Evolutionary conservation across 1,139 yeast species (phyloP), one percentile per base, ranked within the genome.

Genomic region (Yamadazyma taylorii): DNA sequence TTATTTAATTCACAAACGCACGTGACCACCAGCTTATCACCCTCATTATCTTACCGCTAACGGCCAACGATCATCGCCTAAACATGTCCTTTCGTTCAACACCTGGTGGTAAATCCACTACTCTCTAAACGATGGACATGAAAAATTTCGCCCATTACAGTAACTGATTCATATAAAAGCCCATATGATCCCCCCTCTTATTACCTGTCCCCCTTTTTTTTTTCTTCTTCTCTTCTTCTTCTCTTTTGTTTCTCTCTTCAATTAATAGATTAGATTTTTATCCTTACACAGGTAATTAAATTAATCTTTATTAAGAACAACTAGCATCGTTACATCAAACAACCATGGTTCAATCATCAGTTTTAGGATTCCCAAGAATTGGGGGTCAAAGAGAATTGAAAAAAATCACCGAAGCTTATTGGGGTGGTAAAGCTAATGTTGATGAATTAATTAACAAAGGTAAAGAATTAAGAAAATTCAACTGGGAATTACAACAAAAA

Each of bases 321-420:
- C 5, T 19, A 19, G 21, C n/a, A n/a, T n/a, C n/a, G n/a, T n/a
- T n/a, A n/a, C n/a, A n/a, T n/a, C n/a, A n/a, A n/a, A n/a, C n/a
- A n/a, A 29, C 24, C 61, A 89, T 90, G 97, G 97, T 90, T 71
- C 84, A 83, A 72, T 90, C 97, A 53, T 81, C 96, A 61, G 94
- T 90, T 58, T 82, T 90, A 75, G 98, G 98, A 71, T 90, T 90
- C 90, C 98, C 98, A 77, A 92, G 97, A 80, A 90, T 85, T 59
- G 94, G 98, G 64, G 95, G 96, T 57, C 89, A 89, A 78, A 92
- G 98, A 83, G 98, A 92, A 77, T 84, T 92, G 72, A 92, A 92
- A 78, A 92, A 92, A 76, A 87, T 87, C 70, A 92, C 98, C 55
- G 98, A 92, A 75, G 85, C 96, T 66, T 92, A 92, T 90, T 92